Base-by-base conservation (phyloP, 2,329 filamentous ascomycete species). In the Atkinsonella hypoxylon region DNA sequence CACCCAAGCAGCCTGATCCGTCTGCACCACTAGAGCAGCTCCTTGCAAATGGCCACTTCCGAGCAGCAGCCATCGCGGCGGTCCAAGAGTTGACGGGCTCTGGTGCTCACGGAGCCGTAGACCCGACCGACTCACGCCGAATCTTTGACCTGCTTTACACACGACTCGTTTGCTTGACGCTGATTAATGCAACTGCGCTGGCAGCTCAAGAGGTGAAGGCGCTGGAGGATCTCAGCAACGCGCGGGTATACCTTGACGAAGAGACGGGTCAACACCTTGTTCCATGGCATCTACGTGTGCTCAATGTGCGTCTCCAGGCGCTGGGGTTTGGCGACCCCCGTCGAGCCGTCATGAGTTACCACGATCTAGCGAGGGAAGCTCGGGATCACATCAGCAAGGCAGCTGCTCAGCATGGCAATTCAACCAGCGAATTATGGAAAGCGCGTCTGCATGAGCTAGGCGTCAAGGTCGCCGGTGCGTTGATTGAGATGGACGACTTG, bases 401-500 rank as follows among this genome's bases (percentile, higher is more conserved):
- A 0, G 62, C 59, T 5, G 61, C 58, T 11, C 60, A 57, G 32
- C 70, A 73, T 39, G 74, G 77, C 10, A 72, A 76, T 47, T 73
- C 80, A 1, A 78, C 79, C 20, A 70, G 74, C 15, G 71, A 75
- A 55, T 58, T 85, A 6, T 97, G 91, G 91, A 81, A 79, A 56
- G 68, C 69, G 1, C 71, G 91, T 26, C 73, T 97, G 1, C 70
- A 75, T 1, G 89, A 96, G 55, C 72, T 96, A 2, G 90, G 89
- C 0, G 72, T 85, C 43, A 70, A 76, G 51, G 79, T 85, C 1
- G 79, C 79, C 0, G 76, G 78, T 13, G 82, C 84, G 0, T 68
- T 93, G 30, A 75, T 91, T 6, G 87, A 93, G 65, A 94, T 96
- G 82, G 88, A 89, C 9, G 91, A 98, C 62, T 64, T 94, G 0